These are phyloP conservation scores for Saposhnikovia divaricata DNA, from an alignment of 129 eudicot species.

Conservation along the genomic window DNA sequence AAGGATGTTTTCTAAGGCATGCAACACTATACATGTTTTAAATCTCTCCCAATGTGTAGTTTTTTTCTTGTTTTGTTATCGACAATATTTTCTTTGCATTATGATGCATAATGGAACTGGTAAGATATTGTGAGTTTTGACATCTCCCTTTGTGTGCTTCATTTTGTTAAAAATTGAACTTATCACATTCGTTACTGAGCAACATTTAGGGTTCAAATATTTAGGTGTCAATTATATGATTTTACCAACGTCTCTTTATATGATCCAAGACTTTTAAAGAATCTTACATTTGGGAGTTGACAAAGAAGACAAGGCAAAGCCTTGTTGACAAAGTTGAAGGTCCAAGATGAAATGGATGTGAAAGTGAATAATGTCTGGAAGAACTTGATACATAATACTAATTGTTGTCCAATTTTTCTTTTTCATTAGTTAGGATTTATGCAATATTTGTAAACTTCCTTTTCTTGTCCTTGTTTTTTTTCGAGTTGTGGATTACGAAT, in stretches of 20 bases:
- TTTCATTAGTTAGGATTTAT: too few species aligned
- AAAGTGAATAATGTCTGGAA: too few species aligned
- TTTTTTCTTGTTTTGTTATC: too few species aligned
- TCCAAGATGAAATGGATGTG: too few species aligned
- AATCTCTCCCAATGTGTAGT: background rate
- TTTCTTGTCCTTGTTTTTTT: too few species aligned
- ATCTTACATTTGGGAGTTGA: too few species aligned
- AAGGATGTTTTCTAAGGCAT: constrained; percentile 3
- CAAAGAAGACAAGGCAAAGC: too few species aligned
- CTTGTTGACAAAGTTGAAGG: too few species aligned
- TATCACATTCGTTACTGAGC: background rate
- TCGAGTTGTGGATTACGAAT: too few species aligned
- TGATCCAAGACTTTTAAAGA: background rate
- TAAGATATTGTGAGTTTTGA: background rate
- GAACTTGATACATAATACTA: too few species aligned
- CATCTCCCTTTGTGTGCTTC: background rate
- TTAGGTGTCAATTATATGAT: background rate
- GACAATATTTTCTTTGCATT: background rate
- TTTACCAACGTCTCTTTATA: background rate
- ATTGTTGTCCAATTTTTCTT: too few species aligned
- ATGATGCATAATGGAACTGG: background rate
- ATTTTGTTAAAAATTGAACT: background rate
- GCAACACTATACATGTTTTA: background rate
- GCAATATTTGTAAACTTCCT: too few species aligned
- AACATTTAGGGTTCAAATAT: background rate